Conservation (phyloP, 192 early-diverging fungal genomes). For the Oehlia diaphana region DNA sequence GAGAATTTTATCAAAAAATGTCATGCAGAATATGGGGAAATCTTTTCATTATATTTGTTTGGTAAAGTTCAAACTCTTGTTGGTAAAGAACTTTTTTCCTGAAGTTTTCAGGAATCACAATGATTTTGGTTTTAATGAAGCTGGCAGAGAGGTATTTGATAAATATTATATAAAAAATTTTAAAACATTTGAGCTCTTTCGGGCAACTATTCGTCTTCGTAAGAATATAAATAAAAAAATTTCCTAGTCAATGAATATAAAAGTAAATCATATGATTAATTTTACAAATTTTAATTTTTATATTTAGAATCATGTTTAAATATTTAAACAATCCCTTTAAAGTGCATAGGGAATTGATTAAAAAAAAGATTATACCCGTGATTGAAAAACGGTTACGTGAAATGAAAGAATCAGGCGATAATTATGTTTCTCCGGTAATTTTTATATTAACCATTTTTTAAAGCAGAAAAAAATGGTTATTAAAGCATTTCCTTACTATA, state of each 20-base stretch:
- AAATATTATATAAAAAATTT: too few species aligned
- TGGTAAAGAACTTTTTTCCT: background rate
- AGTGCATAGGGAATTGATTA: background rate
- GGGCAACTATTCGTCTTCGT: too few species aligned
- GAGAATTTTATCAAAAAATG: background rate
- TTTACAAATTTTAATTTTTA: background rate
- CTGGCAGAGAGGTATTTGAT: background rate
- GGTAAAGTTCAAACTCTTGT: background rate
- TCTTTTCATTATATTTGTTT: conserved; percentile 6
- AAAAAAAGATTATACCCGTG: background rate
- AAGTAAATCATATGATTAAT: too few species aligned
- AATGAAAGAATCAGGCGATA: background rate
- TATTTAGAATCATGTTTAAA: background rate
- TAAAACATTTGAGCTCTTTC: too few species aligned
- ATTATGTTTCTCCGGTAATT: background rate
- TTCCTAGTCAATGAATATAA: too few species aligned
- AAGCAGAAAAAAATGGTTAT: background rate
- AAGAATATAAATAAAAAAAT: too few species aligned
- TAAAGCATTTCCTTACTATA: too few species aligned
- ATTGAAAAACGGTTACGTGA: background rate
- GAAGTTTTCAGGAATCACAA: background rate
- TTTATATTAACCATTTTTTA: background rate
- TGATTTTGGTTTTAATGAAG: background rate
- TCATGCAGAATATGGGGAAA: background rate
- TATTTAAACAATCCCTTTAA: background rate